Evolutionary conservation across 306 rosid species (phyloP), one percentile per base, ranked within the genome.

Genomic region (Glycyrrhiza uralensis): DNA sequence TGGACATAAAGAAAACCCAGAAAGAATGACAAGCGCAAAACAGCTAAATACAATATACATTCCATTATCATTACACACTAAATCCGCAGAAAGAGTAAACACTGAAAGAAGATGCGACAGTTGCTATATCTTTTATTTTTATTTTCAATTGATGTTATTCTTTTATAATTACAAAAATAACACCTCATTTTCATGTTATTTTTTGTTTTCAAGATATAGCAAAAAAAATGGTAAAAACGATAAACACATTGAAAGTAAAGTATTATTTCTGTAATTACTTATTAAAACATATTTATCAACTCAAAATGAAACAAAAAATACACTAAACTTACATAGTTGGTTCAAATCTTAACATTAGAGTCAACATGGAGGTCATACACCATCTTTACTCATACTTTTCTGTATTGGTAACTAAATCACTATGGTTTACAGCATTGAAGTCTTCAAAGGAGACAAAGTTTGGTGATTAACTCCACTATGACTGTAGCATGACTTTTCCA

Each of bases 401-500:
- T 75, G 52, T 33, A 33, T 15, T 47, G 67, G 39, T 76, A 33
- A 60, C 70, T 49, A 10, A 52, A 80, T 49, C 58, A 56, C 68
- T 19, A 66, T 17, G 65, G 75, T 66, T 65, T 68, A 75, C 80
- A 81, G 30, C 84, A 68, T 71, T 54, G 17, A 30, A 75, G 57
- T 36, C 36, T 57, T 68, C 69, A 30, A 45, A 39, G 61, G 32
- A 17, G 26, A 44, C 28, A 52, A 2, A 78, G 39, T 78, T 60
- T 49, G 60, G 38, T 54, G 50, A 20, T 33, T 19, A 46, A 72
- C 76, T 82, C 59, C 70, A 33, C 74, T 51, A 36, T 32, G 63
- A 60, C 73, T 52, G 20, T 32, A 32, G 18, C 75, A 69, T 22
- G 72, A 47, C 57, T 76, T 47, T 41, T 57, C 50, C 26, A 68